A percentile compares a stretch with the other conserved stretches of the same genome.
Conservation (phyloP, 2,329 filamentous ascomycete genomes). For the Neopestalotiopsis rosae region DNA sequence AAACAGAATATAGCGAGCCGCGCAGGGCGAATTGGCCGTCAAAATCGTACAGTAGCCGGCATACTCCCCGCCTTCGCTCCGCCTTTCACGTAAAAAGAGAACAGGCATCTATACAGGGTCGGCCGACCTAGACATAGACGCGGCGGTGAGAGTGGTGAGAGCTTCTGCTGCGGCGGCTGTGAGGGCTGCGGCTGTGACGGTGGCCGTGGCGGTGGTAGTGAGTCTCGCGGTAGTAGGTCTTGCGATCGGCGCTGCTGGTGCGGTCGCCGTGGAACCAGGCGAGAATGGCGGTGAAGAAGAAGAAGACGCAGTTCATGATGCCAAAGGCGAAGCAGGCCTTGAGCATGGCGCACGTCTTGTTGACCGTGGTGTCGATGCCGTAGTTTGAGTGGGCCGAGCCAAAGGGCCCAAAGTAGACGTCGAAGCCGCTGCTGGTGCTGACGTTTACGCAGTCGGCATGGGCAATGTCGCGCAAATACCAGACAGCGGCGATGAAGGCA, state of each 20-base stretch:
- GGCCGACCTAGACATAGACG: conserved; percentile 52
- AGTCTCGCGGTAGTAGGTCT: conserved; percentile 50
- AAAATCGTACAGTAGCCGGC: too few relatives aligned
- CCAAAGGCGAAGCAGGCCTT: conserved; percentile 89
- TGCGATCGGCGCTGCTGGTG: conserved; percentile 39
- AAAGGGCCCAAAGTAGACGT: conserved; percentile 66
- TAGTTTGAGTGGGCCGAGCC: conserved; percentile 56
- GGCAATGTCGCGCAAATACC: conserved; percentile 63
- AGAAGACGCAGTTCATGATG: conserved; percentile 86
- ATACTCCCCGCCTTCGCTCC: too few relatives aligned
- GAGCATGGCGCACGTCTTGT: conserved; percentile 89
- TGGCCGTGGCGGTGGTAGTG: conserved; percentile 52
- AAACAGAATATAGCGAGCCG: too few relatives aligned
- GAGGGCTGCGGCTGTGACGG: conserved; percentile 42
- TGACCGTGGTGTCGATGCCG: conserved; percentile 57
- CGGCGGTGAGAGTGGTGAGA: conserved; percentile 54
- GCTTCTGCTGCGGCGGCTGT: conserved; percentile 41
- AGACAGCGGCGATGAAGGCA: conserved; percentile 67
- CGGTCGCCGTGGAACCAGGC: conserved; percentile 64
- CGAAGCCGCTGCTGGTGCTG: conserved; percentile 52
- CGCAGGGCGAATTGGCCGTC: too few relatives aligned
- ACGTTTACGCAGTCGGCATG: conserved; percentile 72
- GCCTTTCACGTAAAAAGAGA: neutral
- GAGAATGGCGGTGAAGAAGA: conserved; percentile 76
- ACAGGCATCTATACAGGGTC: neutral